These are phyloP conservation scores for Boletus sensibilis DNA, from an alignment of 768 basidiomycete species.

Conservation along the genomic window DNA sequence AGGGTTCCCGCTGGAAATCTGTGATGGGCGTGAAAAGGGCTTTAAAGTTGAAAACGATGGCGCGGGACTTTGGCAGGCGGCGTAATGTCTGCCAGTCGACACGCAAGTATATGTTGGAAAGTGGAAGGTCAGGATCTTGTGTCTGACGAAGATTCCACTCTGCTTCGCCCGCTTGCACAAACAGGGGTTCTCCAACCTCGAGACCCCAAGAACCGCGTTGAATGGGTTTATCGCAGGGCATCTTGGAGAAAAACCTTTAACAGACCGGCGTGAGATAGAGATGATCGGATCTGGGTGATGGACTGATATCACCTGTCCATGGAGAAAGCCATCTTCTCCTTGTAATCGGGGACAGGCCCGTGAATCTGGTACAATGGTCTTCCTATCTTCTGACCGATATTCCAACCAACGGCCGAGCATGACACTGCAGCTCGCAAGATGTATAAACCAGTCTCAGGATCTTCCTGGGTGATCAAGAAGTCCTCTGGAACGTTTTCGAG, in stretches of 20 bases:
- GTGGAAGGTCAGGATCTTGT: constrained; percentile 36
- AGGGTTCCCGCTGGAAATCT: constrained; percentile 44
- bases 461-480: constrained; percentile 43
- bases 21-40: constrained; percentile 50
- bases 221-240: constrained; percentile 48
- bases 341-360: constrained; percentile 48
- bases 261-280: not conserved
- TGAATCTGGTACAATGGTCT: constrained; percentile 47
- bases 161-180: constrained; percentile 40
- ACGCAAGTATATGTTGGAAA: constrained; percentile 45
- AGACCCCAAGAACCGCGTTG: constrained; percentile 53
- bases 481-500: constrained; percentile 55
- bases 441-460: constrained; percentile 44
- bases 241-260: constrained; percentile 46
- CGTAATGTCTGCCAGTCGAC: constrained; percentile 59
- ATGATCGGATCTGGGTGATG: not conserved
- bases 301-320: constrained; percentile 43
- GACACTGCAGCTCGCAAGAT: constrained; percentile 44
- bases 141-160: constrained; percentile 35
- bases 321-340: constrained; percentile 47
- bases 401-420: constrained; percentile 52
- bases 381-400: constrained; percentile 47
- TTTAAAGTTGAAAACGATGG: constrained; percentile 55
- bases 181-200: constrained; percentile 51
- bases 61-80: constrained; percentile 45